These are phyloP conservation scores for Nakazawaea ishiwadae DNA, from an alignment of 805 yeast genomes.

Conservation along the genomic window DNA sequence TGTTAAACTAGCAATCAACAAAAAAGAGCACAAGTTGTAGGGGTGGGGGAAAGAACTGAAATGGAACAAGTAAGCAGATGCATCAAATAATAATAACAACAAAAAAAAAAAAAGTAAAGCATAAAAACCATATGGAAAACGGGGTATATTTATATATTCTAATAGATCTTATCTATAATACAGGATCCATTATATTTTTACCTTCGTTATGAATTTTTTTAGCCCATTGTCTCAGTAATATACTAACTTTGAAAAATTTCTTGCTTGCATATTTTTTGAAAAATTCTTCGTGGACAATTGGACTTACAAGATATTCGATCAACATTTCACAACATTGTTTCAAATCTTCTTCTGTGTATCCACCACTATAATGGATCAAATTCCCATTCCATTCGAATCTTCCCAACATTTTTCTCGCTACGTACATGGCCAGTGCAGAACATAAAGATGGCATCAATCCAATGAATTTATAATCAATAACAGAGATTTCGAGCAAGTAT, in stretches of 20 bases:
- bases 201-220: conserved; percentile 49
- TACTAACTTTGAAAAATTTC: conserved; percentile 81
- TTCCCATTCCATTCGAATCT: conserved; percentile 76
- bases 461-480: conserved; percentile 72
- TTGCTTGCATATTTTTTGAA: conserved; percentile 90
- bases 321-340: conserved; percentile 69
- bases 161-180: too few species aligned
- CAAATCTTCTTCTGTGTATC: conserved; percentile 70
- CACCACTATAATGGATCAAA: conserved; percentile 88
- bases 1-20: too few species aligned
- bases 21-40: too few species aligned
- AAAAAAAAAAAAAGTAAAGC: too few species aligned
- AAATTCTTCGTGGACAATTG: conserved; percentile 87
- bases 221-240: conserved; percentile 81
- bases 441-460: conserved; percentile 71
- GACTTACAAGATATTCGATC: conserved; percentile 70
- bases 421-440: conserved; percentile 85
- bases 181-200: conserved; percentile 34
- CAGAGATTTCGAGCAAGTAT: conserved; percentile 72
- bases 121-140: too few species aligned
- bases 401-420: conserved; percentile 70
- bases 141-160: too few species aligned
- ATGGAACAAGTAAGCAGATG: too few species aligned
- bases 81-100: too few species aligned
- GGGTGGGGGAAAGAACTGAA: too few species aligned